Evolutionary conservation across 805 yeast species (phyloP), one percentile per base, ranked within the genome.

Genomic region (Brettanomyces custersianus): DNA sequence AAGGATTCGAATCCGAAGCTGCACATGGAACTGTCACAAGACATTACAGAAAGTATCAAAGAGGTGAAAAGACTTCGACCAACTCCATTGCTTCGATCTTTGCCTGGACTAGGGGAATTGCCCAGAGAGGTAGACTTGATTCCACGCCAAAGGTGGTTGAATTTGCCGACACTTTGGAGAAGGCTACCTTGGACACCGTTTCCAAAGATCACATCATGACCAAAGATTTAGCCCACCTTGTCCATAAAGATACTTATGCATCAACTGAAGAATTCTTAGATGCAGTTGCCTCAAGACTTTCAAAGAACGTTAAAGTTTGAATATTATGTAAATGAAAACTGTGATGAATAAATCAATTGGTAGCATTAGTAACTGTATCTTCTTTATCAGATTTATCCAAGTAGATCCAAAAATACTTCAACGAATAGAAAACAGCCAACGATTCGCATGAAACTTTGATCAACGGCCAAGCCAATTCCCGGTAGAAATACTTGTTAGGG

Each of bases 11-110:
- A 64, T 69, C 82, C 41, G 92, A 82, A 59, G 90, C 90, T 40
- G 92, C 92, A 23, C 92, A 82, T 52, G 92, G 92, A 49, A 82
- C 92, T 13, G 92, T 82, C 43, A 82, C 92, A 22, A 77, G 92
- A 72, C 92, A 82, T 55, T 82, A 66, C 64, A 78, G 90, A 72
- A 82, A 75, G 59, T 76, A 78, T 49, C 90, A 82, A 61, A 74
- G 74, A 52, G 90, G 90, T 43, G 77, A 80, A 54, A 85, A 80
- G 56, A 82, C 92, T 7, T 80, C 88, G 4, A 82, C 92, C 37
- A 82, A 82, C 62, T 81, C 92, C 6, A 82, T 82, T 58, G 92
- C 92, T 4, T 79, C 87, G 15, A 82, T 82, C 40, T 82, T 80
- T 49, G 92, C 92, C 21, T 82, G 92, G 92, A 58, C 87, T n/a